Conservation (phyloP, 75 land plant species). For the Azolla pinnata region DNA sequence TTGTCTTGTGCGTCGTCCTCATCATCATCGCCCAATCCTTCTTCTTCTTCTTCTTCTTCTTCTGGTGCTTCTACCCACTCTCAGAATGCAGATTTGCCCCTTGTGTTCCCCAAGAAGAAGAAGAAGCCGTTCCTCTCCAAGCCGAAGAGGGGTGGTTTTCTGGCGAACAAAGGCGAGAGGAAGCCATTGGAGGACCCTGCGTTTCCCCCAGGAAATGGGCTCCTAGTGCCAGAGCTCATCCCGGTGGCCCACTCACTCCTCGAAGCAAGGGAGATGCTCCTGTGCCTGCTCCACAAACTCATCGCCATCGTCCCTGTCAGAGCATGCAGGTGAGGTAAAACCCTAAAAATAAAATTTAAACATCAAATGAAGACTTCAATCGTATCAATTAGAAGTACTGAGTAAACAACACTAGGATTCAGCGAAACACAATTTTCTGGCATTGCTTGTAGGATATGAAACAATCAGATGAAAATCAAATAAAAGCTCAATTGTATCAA, state of each 20-base stretch:
- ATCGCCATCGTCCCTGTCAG: constrained; percentile 55
- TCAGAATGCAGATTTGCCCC: constrained; percentile 24
- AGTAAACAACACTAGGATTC: no score
- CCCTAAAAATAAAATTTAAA: no score
- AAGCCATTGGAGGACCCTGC: constrained; percentile 49
- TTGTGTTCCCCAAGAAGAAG: constrained; percentile 10
- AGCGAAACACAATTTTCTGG: no score
- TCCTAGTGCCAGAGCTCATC: constrained; percentile 59
- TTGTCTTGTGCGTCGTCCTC: no score
- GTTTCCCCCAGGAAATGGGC: constrained; percentile 83
- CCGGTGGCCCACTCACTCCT: constrained; percentile 63
- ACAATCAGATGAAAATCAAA: no score
- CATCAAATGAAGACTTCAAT: no score
- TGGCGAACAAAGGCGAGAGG: constrained; percentile 48
- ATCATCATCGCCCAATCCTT: no score
- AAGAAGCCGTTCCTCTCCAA: constrained; percentile 23
- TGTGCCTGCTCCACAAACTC: constrained; percentile 59
- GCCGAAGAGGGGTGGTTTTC: constrained; percentile 10
- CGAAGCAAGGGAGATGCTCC: constrained; percentile 52
- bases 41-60: no score
- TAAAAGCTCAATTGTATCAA: no score
- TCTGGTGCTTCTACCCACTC: no score
- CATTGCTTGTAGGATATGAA: no score
- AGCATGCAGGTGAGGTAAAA: constrained; percentile 95
- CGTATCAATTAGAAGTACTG: no score